Conservation (phyloP, 1,139 yeast genomes). For the Arxiozyma slooffiae region DNA sequence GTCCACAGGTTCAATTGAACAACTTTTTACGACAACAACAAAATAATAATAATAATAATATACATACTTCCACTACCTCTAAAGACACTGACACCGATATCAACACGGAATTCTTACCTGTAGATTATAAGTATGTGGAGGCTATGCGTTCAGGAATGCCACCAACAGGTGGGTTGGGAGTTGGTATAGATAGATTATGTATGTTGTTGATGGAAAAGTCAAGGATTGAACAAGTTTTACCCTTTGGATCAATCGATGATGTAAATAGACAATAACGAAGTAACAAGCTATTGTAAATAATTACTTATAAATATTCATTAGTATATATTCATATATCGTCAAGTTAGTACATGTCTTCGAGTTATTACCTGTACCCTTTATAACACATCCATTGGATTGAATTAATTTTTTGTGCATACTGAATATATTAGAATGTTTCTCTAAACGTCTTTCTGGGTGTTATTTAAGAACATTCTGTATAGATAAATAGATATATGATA, state of each 20-base stretch:
- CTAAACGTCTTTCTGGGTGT: too few species aligned
- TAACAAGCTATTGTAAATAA: neutral
- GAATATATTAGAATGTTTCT: too few species aligned
- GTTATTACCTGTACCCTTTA: too few species aligned
- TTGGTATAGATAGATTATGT: conserved; percentile 81
- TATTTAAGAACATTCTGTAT: too few species aligned
- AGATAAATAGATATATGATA: too few species aligned
- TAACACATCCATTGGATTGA: too few species aligned
- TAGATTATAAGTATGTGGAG: conserved; percentile 63
- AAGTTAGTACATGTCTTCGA: too few species aligned
- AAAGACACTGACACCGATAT: conserved; percentile 28
- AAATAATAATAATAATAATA: conserved; percentile 30
- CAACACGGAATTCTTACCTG: conserved; percentile 57
- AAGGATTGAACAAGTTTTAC: conserved; percentile 69
- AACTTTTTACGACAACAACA: conserved; percentile 53
- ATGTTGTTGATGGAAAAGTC: conserved; percentile 61
- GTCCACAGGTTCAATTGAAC: conserved; percentile 55
- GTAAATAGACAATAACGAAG: conserved; percentile 42
- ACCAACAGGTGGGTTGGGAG: conserved; percentile 97
- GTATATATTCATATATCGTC: too few species aligned
- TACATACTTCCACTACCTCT: neutral
- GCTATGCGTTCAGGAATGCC: conserved; percentile 90
- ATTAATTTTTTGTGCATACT: too few species aligned
- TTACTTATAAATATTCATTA: neutral
- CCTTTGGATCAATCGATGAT: conserved; percentile 74